Evolutionary conservation across 768 basidiomycete species (phyloP), one percentile per base, ranked within the genome.

Genomic region (Tylopilus sp.): DNA sequence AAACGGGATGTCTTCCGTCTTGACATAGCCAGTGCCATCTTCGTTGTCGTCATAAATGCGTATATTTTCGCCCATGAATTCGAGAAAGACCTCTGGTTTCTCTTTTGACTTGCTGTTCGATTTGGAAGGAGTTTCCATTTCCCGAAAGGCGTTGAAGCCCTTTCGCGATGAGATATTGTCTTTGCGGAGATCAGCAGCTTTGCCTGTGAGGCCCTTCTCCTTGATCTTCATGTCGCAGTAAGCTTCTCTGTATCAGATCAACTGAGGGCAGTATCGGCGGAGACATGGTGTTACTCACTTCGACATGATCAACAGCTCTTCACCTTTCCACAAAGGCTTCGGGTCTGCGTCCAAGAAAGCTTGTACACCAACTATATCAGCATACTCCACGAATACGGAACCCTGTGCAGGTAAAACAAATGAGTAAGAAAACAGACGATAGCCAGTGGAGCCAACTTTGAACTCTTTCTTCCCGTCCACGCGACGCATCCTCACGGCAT

Each of bases 141-240:
- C 82, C 47, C 76, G 75, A 75, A 93, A 93, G 15, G 91, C 91
- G 61, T 92, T 85, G 71, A 93, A 93, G 11, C 85, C 85, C 11
- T 71, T 71, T 18, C 70, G 70, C 36, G 72, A 73, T 5, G 77
- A 70, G 46, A 85, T 78, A 41, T 66, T 65, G 39, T 85, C 81
- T 53, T 78, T 79, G 56, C 82, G 79, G 56, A 79, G 70, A 40
- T 74, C 73, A 13, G 86, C 86, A 15, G 81, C 79, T 59, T 82
- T 88, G 23, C 87, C 88, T 1, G 78, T 82, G 40, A 97, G 78
- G 10, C 91, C 92, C 70, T 97, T 94, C 71, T 95, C 91, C 68
- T 91, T 86, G 69, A 94, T 88, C 73, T 97, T 98, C 93, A 94
- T 94, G 57, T 91, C 83, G 60, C 92, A 92, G 68, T 97, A 97